Conservation (phyloP, 177 flowering plant genomes). For the Telopea speciosissima region DNA sequence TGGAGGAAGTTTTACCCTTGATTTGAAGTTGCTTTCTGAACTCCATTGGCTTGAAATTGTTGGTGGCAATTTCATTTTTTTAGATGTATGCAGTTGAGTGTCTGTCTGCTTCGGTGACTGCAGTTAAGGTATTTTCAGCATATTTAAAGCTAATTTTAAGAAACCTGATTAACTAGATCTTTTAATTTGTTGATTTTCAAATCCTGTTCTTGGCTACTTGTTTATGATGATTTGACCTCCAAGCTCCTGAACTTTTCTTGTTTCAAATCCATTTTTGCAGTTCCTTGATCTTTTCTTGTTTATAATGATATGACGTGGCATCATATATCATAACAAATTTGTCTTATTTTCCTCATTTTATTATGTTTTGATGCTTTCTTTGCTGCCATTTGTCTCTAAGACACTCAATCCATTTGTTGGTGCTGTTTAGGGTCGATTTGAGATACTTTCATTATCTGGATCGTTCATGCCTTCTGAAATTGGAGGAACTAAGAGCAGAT, state of each 20-base stretch:
- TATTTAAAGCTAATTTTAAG: neutral
- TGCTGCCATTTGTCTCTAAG: neutral
- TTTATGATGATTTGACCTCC: neutral
- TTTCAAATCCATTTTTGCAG: neutral
- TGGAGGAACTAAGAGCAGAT: slow-evolving; percentile 63
- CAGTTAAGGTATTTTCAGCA: too few relatives aligned
- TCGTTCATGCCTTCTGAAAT: slow-evolving; percentile 64
- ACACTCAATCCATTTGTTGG: neutral
- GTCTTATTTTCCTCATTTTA: neutral
- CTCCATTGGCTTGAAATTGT: too few relatives aligned
- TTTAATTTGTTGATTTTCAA: neutral
- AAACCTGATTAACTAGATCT: neutral
- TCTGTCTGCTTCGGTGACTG: too few relatives aligned
- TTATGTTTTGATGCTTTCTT: neutral
- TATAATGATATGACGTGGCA: neutral
- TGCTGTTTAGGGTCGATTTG: slow-evolving; percentile 62
- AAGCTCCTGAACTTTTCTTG: neutral
- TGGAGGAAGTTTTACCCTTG: too few relatives aligned
- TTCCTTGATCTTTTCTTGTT: too few relatives aligned
- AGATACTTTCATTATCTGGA: slow-evolving; percentile 70
- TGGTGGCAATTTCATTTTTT: too few relatives aligned
- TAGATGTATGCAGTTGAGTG: too few relatives aligned
- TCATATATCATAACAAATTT: neutral
- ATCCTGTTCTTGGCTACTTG: neutral
- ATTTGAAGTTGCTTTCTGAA: too few relatives aligned